Evolutionary conservation across 202 grass and related monocot genomes (phyloP), one percentile per base, ranked within the genome.

Genomic region (Setaria italica): DNA sequence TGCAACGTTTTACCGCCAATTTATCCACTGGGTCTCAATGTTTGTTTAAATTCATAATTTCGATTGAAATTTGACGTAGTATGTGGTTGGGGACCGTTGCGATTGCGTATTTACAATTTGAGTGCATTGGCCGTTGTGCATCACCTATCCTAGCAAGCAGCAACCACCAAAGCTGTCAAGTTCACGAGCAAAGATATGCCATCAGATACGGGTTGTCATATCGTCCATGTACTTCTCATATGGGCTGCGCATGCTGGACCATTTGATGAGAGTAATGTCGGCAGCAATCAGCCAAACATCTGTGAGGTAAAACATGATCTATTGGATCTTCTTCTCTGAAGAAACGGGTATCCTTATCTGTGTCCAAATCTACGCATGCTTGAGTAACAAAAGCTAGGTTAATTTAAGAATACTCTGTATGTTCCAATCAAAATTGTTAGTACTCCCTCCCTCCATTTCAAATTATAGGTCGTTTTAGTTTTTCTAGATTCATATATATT

Each of bases 181-280:
- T 4, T 81, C 62, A 81, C 77, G 48, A 39, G 51, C 14, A 64
- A 81, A 85, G 53, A 49, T 43, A 74, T 72, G 11, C 58, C 11
- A 7, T 67, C 17, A 8, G 37, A 62, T 79, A 71, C 63, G 45
- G 39, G 45, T 33, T n/a, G 29, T 37, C n/a, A 37, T 42, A 84
- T 75, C 60, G 11, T 60, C 15, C 6, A 11, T 74, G 67, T 39
- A 74, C 63, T 62, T 81, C 15, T 68, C 35, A 41, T 21, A 41
- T 6, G 49, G 42, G 34, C 19, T 46, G 66, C 20, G 43, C 43
- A 9, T 8, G 35, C 20, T 15, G 73, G 86, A 60, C 77, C 53
- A 80, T 79, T 48, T n/a, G 9, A 29, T 72, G 60, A 45, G 35
- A 32, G 39, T 41, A 41, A 63, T 29, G 15, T 42, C 41, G 15